Percentiles rank a stretch among this genome's conserved stretches.
Conservation (phyloP, 2,329 filamentous ascomycete species). For the Aspergillus puulaauensis region DNA sequence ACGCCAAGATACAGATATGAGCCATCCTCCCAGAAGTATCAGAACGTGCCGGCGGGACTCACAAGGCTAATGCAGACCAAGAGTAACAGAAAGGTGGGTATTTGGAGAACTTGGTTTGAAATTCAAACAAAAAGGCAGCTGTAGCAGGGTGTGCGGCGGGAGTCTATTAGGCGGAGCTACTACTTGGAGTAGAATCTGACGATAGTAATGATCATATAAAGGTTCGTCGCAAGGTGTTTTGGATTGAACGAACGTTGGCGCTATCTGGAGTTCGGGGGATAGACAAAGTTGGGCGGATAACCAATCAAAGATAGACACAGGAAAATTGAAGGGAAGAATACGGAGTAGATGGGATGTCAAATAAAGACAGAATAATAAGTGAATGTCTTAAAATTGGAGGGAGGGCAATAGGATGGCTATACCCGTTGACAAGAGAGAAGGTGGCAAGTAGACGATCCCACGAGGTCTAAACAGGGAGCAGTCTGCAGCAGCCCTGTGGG, state of each 20-base stretch:
- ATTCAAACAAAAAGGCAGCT: conserved; percentile 7
- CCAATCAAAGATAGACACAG: background rate
- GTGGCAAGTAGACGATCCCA: conserved; percentile 13
- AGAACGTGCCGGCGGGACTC: conserved; percentile 6
- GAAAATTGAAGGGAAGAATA: conserved; percentile 4
- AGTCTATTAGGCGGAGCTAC: conserved; percentile 5
- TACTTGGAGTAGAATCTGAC: conserved; percentile 3
- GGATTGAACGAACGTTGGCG: conserved; percentile 3
- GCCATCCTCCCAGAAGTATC: conserved; percentile 6
- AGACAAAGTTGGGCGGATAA: background rate
- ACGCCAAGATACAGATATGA: conserved; percentile 16
- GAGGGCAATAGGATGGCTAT: conserved; percentile 6
- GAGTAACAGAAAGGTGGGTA: conserved; percentile 11
- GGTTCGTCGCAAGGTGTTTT: conserved; percentile 8
- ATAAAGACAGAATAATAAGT: conserved; percentile 6
- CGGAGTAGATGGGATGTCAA: background rate
- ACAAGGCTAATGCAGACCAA: conserved; percentile 9
- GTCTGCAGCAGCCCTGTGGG: conserved; percentile 11
- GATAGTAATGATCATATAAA: conserved; percentile 8
- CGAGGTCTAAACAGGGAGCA: conserved; percentile 9
- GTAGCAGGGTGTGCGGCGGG: conserved; percentile 5
- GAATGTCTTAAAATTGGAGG: conserved; percentile 1
- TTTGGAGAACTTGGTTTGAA: conserved; percentile 7
- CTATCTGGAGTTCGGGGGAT: conserved; percentile 1
- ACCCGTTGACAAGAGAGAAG: conserved; percentile 8